Evolutionary conservation across 2,329 filamentous ascomycete genomes (phyloP), one percentile per base, ranked within the genome.

Genomic region (Mollisia scopiformis): DNA sequence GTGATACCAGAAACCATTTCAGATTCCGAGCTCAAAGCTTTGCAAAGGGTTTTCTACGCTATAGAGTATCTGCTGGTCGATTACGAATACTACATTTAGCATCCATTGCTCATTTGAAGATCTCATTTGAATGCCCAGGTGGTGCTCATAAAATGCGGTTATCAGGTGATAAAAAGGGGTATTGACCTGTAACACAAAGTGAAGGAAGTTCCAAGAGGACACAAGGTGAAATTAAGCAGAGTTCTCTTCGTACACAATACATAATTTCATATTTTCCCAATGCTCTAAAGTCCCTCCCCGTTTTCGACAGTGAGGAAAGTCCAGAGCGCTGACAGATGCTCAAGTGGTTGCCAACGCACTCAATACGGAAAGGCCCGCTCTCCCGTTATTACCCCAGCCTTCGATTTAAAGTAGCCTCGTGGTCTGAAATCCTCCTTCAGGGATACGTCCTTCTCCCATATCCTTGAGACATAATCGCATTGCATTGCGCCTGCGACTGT

Each of bases 331-430:
- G 27, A 43, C 43, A 47, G 11, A 47, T 6, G 7, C n/a, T n/a
- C 7, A 16, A 21, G 21, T 27, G 16, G 31, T 14, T 35, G 43
- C 43, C 43, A 47, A 47, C 43, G 43, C 43, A 35, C 39, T 53
- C 62, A 37, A 64, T 58, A 55, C 27, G 59, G 59, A 59, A 57
- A 58, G 55, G 57, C n/a, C 27, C 31, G 54, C 27, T 21, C 30
- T 47, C 25, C 49, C 55, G 37, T 56, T 28, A 56, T 55, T 52
- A 49, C 62, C 65, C 65, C 62, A 63, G 59, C 59, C 61, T 61
- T 41, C 51, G 57, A 56, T 62, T 61, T 61, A 49, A 28, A 47
- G 47, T 51, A 19, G 47, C 37, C 27, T 49, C 39, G 41, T 31
- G 27, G 31, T 39, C 21, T 30, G 39, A 21, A 27, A 16, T 47